Base-by-base conservation (phyloP, 2,329 filamentous ascomycete genomes). In the Diaporthe vexans region DNA sequence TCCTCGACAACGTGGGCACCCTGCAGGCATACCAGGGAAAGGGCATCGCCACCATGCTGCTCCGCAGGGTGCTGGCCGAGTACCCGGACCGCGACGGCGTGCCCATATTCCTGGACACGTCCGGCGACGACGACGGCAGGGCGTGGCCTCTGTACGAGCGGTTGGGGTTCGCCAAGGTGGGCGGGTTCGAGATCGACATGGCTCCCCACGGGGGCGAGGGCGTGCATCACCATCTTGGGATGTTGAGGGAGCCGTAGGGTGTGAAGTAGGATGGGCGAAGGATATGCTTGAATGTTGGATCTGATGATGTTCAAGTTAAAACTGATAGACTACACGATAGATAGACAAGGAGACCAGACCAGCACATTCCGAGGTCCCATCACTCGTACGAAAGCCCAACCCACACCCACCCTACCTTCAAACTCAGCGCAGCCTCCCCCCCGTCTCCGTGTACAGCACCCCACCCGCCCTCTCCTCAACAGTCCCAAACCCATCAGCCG, bases 1-100 rank as follows among this genome's bases (percentile, higher is more conserved):
- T 59, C 51, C 26, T 69, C 29, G 71, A 75, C 56, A 75, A 73
- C 29, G 61, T 75, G 51, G 73, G 71, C 54, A 73, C 61, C 4
- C 17, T 72, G 24, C 69, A 73, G 29, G 58, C 54, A 1, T 58
- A 74, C 48, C 68, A 71, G 51, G 57, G 68, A 3, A 24, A 48
- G 29, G 73, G 56, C 35, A 70, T 73, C 43, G 70, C 61, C 26
- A 58, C 70, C 17, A 29, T 11, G 26, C 37, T 73, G 61, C 65
- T 74, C 15, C 70, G 70, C 21, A 37, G 13, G 40, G 43, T 26
- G 4, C 51, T 74, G 17, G 46, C 33, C 13, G 73, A 74, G 48
- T 24, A 29, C 57, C 48, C 63, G 8, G 63, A 68, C n/a, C 70
- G 67, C 43, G 40, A 61, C 37, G 73, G 58, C 58, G 13, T 52